A percentile compares a stretch with the other conserved stretches of the same genome.
Conservation (phyloP, 164 flowering plant genomes). For the Chimonanthus praecox region DNA sequence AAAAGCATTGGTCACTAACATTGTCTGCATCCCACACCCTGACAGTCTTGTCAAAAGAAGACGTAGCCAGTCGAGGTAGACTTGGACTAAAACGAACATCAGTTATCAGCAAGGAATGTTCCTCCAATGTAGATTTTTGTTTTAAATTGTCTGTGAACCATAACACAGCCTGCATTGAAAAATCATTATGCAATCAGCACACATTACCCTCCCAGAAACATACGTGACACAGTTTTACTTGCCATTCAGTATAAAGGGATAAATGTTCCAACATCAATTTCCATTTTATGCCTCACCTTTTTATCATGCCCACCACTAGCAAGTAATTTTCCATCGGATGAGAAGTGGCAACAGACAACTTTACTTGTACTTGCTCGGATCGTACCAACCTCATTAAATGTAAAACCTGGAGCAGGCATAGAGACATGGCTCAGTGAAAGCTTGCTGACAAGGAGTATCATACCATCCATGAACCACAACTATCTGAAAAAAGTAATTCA, state of each 20-base stretch:
- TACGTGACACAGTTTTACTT: no score
- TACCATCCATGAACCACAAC: no score
- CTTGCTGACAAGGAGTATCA: no score
- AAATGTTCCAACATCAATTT: not conserved
- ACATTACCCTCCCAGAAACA: not conserved
- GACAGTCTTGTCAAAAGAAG: conserved; percentile 77
- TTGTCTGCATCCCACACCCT: conserved; percentile 85
- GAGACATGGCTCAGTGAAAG: no score
- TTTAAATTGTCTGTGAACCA: conserved; percentile 61
- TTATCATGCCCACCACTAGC: conserved; percentile 97
- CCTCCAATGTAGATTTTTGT: conserved; percentile 57
- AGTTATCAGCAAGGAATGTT: conserved; percentile 56
- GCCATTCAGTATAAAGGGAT: not conserved
- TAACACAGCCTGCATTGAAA: conserved; percentile 51
- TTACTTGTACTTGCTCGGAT: conserved; percentile 75
- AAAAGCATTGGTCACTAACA: conserved; percentile 29
- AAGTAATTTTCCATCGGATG: conserved; percentile 93
- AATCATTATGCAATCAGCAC: conserved; percentile 9
- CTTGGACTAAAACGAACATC: conserved; percentile 84
- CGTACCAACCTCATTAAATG: conserved; percentile 60
- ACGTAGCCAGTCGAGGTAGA: conserved; percentile 71
- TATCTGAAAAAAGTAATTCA: no score
- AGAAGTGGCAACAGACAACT: conserved; percentile 88
- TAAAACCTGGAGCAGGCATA: conserved; percentile 44
- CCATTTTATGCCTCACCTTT: conserved; percentile 26